Conservation (phyloP, 805 yeast species). For the Candida takata region DNA sequence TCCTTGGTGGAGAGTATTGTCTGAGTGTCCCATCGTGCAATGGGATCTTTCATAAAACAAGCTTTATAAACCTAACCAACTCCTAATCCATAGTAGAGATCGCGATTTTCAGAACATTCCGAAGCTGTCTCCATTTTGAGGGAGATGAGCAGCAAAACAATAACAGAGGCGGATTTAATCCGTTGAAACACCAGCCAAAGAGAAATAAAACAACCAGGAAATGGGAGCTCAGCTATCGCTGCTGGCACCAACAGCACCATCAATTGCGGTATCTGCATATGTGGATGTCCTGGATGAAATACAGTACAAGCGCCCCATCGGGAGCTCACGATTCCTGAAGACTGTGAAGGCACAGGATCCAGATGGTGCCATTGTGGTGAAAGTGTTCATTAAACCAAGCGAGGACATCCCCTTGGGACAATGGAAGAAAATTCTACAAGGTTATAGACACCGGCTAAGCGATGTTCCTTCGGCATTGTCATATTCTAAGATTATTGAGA, state of each 20-base stretch:
- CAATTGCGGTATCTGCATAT: slow-evolving; percentile 87
- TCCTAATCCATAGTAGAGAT: too few relatives aligned
- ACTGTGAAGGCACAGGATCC: slow-evolving; percentile 74
- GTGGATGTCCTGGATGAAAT: slow-evolving; percentile 70
- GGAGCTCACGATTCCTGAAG: slow-evolving; percentile 78
- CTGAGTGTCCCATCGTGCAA: too few relatives aligned
- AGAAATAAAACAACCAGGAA: neutral
- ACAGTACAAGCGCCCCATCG: slow-evolving; percentile 69
- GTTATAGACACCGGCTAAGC: slow-evolving; percentile 33
- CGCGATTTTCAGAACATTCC: too few relatives aligned
- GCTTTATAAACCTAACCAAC: too few relatives aligned
- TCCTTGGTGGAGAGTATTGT: neutral
- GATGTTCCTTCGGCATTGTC: slow-evolving; percentile 61
- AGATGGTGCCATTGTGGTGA: slow-evolving; percentile 68
- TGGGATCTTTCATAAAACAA: too few relatives aligned
- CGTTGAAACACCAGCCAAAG: too few relatives aligned
- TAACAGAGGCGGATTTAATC: too few relatives aligned
- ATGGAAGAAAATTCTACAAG: slow-evolving; percentile 22
- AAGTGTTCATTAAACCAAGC: slow-evolving; percentile 73
- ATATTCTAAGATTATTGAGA: slow-evolving; percentile 69
- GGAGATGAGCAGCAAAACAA: too few relatives aligned
- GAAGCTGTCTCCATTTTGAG: too few relatives aligned
- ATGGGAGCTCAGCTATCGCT: slow-evolving; percentile 90
- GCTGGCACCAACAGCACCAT: slow-evolving; percentile 84
- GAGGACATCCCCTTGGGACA: slow-evolving; percentile 21